phyloP scores from a whole-genome alignment of 306 rosid species.

The Prinsepia uniflora region DNA sequence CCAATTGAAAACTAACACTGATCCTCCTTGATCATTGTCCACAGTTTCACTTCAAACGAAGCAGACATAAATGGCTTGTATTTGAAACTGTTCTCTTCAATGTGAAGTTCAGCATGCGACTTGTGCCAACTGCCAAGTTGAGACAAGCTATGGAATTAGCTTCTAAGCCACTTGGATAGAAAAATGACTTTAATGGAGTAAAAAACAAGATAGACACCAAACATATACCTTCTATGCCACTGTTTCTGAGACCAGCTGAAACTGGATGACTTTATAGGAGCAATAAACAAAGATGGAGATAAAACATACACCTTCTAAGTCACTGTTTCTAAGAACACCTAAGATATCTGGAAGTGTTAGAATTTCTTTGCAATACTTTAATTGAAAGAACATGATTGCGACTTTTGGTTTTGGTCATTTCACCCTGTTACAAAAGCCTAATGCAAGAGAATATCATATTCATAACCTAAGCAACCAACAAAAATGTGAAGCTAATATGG shows the following conservation, averaged over 20 bases:
- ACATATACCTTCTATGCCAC: neutral
- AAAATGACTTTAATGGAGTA: neutral
- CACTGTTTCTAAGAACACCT: slow-evolving; percentile 3
- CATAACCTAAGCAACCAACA: neutral
- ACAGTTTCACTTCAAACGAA: neutral
- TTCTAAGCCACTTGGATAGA: neutral
- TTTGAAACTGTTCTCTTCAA: neutral
- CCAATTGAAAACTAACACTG: neutral
- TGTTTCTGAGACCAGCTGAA: neutral
- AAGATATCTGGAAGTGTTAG: neutral
- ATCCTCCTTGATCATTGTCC: neutral
- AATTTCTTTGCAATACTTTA: neutral
- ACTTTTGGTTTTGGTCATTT: neutral
- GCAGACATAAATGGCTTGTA: neutral
- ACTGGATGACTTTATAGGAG: neutral
- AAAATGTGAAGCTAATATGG: neutral
- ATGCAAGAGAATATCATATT: neutral
- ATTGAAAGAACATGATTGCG: neutral
- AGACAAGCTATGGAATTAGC: neutral
- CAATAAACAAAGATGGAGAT: neutral
- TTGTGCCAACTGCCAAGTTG: neutral
- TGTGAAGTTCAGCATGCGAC: neutral
- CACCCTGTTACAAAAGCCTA: neutral
- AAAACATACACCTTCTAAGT: neutral
- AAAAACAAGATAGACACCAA: neutral